Base-by-base conservation (phyloP, 2,329 filamentous ascomycete species). In the Whalleya microplaca region DNA sequence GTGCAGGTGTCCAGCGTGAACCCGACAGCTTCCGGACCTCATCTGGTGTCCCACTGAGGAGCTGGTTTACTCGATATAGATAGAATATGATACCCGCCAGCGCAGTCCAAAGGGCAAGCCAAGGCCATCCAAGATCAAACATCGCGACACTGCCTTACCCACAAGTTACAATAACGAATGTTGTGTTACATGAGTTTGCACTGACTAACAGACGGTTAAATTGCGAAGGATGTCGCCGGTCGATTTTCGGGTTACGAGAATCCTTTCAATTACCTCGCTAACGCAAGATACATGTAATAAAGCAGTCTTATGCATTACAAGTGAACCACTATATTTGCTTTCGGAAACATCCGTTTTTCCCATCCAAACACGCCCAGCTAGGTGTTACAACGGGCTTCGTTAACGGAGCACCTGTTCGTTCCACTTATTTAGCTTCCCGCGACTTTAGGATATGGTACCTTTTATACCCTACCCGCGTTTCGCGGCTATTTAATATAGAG, bases 1-100 rank as follows among this genome's bases (percentile, higher is more conserved):
- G 60, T 8, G 75, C 64, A 3, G 64, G 65, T 19, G 73, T 76
- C 76, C 74, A 80, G 18, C 67, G 69, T 32, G 65, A 59, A 45
- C 69, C 70, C 52, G 65, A 67, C 37, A 68, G 63, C 56, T 71
- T 68, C 27, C 58, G 66, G 45, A 70, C 70, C 54, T 73, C 72
- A 1, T 70, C 69, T 6, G 77, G 77, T 9, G 73, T 74, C 16
- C 61, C 64, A 19, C 56, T 64, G 61, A 79, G 68, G 45, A 70
- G 66, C 45, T 62, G 64, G 57, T 80, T 78, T 51, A 77, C 62
- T 41, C 71, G 69, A 45, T 71, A 67, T 5, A 78, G 61, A 51
- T 75, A 76, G 20, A 72, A n/a, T 21, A 69, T 21, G 3, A 72
- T 37, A 44, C 52, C 55, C 3, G 23, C 52, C 14, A 61, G 32